These are phyloP conservation scores for Botrytis fabae DNA, from an alignment of 2,329 filamentous ascomycete genomes.

Conservation along the genomic window DNA sequence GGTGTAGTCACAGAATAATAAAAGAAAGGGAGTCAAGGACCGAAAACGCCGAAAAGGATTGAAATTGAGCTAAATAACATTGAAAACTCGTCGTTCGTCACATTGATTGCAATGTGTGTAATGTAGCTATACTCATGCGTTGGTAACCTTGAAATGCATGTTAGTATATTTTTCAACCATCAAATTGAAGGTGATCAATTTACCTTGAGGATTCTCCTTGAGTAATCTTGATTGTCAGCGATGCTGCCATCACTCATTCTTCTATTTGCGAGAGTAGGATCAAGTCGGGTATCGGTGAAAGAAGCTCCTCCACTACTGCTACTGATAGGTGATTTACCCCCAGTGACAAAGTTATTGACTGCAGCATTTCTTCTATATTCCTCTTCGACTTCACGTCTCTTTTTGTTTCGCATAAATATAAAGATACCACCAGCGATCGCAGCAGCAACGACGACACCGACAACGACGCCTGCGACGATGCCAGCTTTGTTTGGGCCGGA, in stretches of 20 bases:
- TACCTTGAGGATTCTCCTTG: conserved; percentile 92
- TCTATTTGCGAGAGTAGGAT: conserved; percentile 75
- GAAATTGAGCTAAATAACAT: conserved; percentile 37
- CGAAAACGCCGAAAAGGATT: conserved; percentile 38
- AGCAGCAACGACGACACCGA: conserved; percentile 71
- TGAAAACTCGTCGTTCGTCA: conserved; percentile 45
- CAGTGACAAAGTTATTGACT: conserved; percentile 72
- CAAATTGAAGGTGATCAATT: conserved; percentile 40
- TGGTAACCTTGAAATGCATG: conserved; percentile 53
- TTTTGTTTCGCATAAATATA: conserved; percentile 73
- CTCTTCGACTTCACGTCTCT: conserved; percentile 76
- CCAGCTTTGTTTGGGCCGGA: conserved; percentile 57
- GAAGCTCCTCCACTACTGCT: conserved; percentile 56
- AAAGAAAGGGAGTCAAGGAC: conserved; percentile 28
- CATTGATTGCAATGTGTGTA: conserved; percentile 26
- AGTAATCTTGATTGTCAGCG: conserved; percentile 96
- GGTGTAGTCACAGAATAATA: conserved; percentile 26
- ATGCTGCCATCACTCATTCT: conserved; percentile 94
- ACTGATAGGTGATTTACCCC: conserved; percentile 61
- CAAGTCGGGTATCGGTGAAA: conserved; percentile 79
- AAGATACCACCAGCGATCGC: conserved; percentile 67
- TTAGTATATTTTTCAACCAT: conserved; percentile 20
- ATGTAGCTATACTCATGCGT: conserved; percentile 49
- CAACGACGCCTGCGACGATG: conserved; percentile 85
- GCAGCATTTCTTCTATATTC: conserved; percentile 81